These are phyloP conservation scores for Chrysanthemum lavandulifolium DNA, from an alignment of 129 eudicot genomes.

Conservation along the genomic window DNA sequence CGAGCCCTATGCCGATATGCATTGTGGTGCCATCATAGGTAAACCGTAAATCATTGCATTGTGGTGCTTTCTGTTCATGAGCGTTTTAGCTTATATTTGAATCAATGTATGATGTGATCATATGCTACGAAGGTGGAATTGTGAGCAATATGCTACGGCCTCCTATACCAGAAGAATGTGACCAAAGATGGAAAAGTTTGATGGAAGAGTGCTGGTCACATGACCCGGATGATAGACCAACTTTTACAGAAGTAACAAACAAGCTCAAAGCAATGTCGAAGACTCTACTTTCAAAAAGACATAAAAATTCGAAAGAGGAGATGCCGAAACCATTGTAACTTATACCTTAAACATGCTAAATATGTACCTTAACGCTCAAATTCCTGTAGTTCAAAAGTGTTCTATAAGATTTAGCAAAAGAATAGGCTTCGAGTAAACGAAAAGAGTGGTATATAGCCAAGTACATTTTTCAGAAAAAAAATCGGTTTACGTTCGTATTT, in stretches of 20 bases:
- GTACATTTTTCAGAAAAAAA: no score
- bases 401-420: not conserved
- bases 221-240: slow-evolving; percentile 57
- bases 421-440: no score
- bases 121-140: slow-evolving; percentile 58
- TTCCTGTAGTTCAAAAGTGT: slow-evolving; percentile 17
- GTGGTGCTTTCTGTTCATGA: not conserved
- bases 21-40: slow-evolving; percentile 78
- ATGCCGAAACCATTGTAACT: slow-evolving; percentile 4
- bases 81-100: not conserved
- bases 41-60: not conserved
- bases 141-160: slow-evolving; percentile 61
- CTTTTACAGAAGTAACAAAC: slow-evolving; percentile 64
- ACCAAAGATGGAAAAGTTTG: slow-evolving; percentile 50
- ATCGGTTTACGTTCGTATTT: no score
- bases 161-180: slow-evolving; percentile 57
- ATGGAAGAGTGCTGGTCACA: slow-evolving; percentile 77
- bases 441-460: no score
- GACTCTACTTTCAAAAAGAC: slow-evolving; percentile 41
- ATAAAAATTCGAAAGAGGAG: slow-evolving; percentile 13
- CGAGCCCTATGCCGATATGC: slow-evolving; percentile 69
- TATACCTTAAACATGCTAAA: slow-evolving; percentile 8
- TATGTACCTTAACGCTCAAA: not conserved
- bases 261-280: slow-evolving; percentile 55
- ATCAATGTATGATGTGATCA: not conserved